Evolutionary conservation across 2,329 filamentous ascomycete genomes (phyloP), one percentile per base, ranked within the genome.

Genomic region (Penicillium vulpinum): DNA sequence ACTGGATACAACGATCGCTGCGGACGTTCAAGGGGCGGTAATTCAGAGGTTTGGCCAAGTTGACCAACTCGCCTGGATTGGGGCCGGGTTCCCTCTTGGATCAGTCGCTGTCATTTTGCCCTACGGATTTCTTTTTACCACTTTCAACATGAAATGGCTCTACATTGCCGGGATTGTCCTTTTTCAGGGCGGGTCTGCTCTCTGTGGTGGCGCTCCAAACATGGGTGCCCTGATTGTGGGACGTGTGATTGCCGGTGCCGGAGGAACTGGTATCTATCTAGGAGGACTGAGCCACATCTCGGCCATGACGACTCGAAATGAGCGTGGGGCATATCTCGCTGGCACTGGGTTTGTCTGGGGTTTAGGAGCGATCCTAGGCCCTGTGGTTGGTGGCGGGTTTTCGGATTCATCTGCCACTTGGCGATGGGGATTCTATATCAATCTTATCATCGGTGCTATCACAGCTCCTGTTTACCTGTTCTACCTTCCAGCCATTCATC

Each of bases 381-480:
- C 74, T 2, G 61, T 77, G 18, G 64, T 77, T 48, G 75, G 74
- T 8, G 74, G 74, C 26, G 69, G 63, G 4, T 75, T 76, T 55
- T 56, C 64, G 15, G 62, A 67, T 26, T 63, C 56, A 31, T 43
- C 54, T 10, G 71, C 66, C 11, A 67, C 60, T 6, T 71, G 69
- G 69, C 51, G 63, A 60, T 72, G 67, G 69, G 57, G 71, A 3
- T 81, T 82, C 63, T 86, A 86, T 62, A 78, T 85, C 69, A 85
- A 85, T 62, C 72, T 85, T 0, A 63, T 75, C 31, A 68, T 80
- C 47, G 73, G 79, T 1, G 81, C 73, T 16, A 62, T 75, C 16
- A 68, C n/a, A n/a, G n/a, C n/a, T n/a, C n/a, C n/a, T n/a, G n/a
- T n/a, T n/a, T n/a, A n/a, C n/a, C n/a, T n/a, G n/a, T n/a, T n/a